Evolutionary conservation across 495 filamentous ascomycete species (phyloP).

Genomic region (Aspergillus ellipticus): DNA sequence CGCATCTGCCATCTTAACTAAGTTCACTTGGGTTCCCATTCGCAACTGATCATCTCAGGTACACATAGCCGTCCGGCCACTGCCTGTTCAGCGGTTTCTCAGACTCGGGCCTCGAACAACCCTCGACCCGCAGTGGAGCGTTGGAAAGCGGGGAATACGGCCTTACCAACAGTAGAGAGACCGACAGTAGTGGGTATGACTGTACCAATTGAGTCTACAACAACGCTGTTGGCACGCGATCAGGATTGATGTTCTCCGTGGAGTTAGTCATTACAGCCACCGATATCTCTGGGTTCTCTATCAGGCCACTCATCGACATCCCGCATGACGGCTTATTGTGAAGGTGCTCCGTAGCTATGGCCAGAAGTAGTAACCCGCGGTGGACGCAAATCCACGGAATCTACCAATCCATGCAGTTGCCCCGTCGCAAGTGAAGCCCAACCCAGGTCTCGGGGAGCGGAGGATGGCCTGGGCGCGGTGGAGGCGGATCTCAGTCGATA

Average conservation of each 20-base stretch:
- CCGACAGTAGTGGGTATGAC: background rate
- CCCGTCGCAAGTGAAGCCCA: background rate
- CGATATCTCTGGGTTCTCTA: background rate
- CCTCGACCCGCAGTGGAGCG: conserved; percentile 3
- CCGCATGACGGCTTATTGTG: background rate
- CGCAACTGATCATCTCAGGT: background rate
- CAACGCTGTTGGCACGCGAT: background rate
- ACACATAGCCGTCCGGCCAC: background rate
- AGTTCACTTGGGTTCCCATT: background rate
- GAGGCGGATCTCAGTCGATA: background rate
- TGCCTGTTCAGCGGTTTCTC: too few species aligned
- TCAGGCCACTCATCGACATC: background rate
- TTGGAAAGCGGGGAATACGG: background rate
- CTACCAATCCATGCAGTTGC: background rate
- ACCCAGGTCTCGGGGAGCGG: background rate
- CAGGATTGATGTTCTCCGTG: background rate
- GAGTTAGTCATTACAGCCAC: background rate
- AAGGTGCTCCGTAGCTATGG: background rate
- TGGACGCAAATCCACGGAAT: background rate
- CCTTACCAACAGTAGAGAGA: background rate
- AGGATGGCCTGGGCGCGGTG: background rate
- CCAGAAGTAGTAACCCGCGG: background rate
- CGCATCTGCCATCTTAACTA: background rate
- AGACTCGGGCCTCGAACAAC: background rate
- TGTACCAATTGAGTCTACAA: background rate